Percentiles rank a stretch among this genome's conserved stretches.
These are phyloP conservation scores for Nectriaceae sp. DNA, from an alignment of 2,329 filamentous ascomycete species.

Conservation along the genomic window DNA sequence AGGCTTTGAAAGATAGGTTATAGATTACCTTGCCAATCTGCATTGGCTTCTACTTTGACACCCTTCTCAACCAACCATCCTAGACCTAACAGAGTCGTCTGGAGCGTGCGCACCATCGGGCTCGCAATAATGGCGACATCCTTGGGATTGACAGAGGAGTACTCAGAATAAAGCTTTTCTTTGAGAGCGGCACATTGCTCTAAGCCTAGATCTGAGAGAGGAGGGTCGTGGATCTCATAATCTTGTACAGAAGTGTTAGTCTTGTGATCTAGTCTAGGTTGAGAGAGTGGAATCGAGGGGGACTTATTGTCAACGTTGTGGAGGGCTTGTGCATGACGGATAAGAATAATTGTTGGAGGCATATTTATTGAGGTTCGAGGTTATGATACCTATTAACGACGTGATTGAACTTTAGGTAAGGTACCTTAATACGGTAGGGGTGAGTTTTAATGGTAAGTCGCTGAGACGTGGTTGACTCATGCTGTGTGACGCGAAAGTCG, in stretches of 20 bases:
- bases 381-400: too few relatives aligned
- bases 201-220: conserved; percentile 50
- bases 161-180: conserved; percentile 41
- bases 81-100: conserved; percentile 61
- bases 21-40: conserved; percentile 63
- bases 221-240: conserved; percentile 51
- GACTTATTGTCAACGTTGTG: conserved; percentile 56
- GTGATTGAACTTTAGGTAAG: too few relatives aligned
- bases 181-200: conserved; percentile 50
- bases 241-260: conserved; percentile 40
- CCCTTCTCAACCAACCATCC: conserved; percentile 59
- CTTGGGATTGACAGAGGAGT: conserved; percentile 31
- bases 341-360: conserved; percentile 69
- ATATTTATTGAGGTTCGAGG: conserved; percentile 36
- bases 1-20: not conserved
- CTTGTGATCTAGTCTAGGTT: too few relatives aligned
- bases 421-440: too few relatives aligned
- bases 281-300: not conserved
- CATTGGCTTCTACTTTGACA: conserved; percentile 56
- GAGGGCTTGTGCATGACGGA: conserved; percentile 82
- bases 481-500: too few relatives aligned
- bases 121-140: conserved; percentile 59
- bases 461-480: too few relatives aligned
- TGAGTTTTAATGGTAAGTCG: too few relatives aligned
- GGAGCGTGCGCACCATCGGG: conserved; percentile 65